A percentile compares a stretch with the other conserved stretches of the same genome.
Conservation (phyloP, 1,284 basidiomycete species). For the Ustilago hordei region DNA sequence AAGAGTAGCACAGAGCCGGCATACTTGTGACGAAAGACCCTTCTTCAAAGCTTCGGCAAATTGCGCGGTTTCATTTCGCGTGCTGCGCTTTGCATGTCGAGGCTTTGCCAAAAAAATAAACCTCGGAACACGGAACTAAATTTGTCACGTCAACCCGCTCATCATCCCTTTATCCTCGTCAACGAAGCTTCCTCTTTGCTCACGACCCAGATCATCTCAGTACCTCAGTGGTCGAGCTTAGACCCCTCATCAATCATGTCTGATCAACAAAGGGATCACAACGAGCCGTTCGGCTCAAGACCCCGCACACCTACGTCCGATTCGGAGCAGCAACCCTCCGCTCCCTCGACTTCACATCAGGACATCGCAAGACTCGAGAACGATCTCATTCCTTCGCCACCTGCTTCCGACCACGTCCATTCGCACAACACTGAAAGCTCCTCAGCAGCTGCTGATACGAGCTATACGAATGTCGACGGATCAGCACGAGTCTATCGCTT, state of each 20-base stretch:
- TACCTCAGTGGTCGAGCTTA: background rate
- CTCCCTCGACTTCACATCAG: background rate
- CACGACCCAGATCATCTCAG: no score
- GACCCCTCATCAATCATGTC: constrained; percentile 9
- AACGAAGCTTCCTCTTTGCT: background rate
- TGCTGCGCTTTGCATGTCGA: constrained; percentile 7
- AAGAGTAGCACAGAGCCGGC: background rate
- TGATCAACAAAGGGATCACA: constrained; percentile 7
- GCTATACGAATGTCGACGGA: constrained; percentile 33
- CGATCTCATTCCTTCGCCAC: constrained; percentile 43
- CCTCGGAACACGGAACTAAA: constrained; percentile 8
- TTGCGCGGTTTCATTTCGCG: constrained; percentile 5
- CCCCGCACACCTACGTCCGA: constrained; percentile 7
- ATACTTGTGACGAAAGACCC: background rate
- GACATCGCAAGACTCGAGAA: constrained; percentile 29
- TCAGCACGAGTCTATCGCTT: constrained; percentile 44
- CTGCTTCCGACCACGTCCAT: constrained; percentile 6
- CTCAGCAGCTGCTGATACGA: background rate
- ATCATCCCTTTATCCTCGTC: background rate
- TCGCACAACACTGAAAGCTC: background rate
- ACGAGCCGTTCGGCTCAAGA: constrained; percentile 16
- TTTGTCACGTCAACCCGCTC: background rate
- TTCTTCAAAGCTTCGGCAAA: constrained; percentile 11
- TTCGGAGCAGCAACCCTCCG: background rate
- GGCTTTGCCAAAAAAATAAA: constrained; percentile 2